Conservation (phyloP, 2,329 filamentous ascomycete species). For the Tolypocladium ophioglossoides region DNA sequence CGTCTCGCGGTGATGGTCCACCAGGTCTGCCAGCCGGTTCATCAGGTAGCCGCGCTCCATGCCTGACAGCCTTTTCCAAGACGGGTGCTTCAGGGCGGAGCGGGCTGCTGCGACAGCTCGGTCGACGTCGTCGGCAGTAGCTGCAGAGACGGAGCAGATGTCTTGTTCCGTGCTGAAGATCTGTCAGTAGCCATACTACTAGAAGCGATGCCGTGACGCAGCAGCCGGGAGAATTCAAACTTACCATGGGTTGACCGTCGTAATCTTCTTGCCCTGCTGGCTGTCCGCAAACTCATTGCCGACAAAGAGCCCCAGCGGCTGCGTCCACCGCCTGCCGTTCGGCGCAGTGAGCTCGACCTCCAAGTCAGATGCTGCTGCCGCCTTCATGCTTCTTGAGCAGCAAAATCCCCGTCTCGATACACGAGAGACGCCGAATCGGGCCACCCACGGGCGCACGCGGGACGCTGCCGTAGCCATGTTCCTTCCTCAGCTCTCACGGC, state of each 20-base stretch:
- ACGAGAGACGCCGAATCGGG: neutral
- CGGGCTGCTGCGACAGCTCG: constrained; percentile 37
- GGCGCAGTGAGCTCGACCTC: neutral
- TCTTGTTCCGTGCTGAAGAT: constrained; percentile 14
- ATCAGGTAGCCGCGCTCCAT: constrained; percentile 60
- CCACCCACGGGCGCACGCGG: neutral
- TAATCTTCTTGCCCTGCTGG: constrained; percentile 43
- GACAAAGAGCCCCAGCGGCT: constrained; percentile 64
- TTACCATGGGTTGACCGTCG: constrained; percentile 45
- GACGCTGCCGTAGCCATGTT: neutral
- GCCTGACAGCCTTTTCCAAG: constrained; percentile 57
- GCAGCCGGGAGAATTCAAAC: neutral
- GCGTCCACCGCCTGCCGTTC: constrained; percentile 14
- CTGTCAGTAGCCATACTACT: neutral
- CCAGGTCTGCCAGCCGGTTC: constrained; percentile 58
- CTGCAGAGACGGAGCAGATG: constrained; percentile 22
- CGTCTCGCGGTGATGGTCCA: constrained; percentile 49
- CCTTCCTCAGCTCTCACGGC: neutral
- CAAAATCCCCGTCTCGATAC: neutral
- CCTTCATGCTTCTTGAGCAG: neutral
- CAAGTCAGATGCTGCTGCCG: neutral
- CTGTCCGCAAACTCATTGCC: constrained; percentile 63
- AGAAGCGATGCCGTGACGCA: neutral
- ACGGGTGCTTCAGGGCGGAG: constrained; percentile 54
- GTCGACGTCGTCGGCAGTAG: constrained; percentile 19